phyloP scores from a whole-genome alignment of 441 rosid species.

The Populus hybrid region DNA sequence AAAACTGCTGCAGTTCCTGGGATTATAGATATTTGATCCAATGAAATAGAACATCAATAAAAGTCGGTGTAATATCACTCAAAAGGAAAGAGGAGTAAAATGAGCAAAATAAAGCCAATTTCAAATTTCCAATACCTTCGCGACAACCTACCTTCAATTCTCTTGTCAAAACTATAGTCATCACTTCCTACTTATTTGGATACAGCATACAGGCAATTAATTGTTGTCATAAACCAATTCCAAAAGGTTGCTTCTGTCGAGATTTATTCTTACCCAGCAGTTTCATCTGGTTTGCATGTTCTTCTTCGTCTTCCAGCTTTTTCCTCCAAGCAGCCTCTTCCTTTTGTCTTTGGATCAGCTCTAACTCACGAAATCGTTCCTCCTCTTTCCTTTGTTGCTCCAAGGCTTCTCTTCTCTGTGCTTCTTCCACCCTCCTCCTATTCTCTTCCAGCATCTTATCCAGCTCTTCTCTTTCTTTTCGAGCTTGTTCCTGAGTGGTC shows the following conservation, averaged over 20 bases:
- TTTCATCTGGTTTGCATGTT: constrained; percentile 38
- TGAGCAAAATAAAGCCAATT: neutral
- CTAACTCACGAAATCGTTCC: constrained; percentile 58
- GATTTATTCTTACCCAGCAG: constrained; percentile 41
- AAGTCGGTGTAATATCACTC: neutral
- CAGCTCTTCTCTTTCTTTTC: constrained; percentile 60
- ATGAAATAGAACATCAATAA: neutral
- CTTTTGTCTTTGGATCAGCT: constrained; percentile 61
- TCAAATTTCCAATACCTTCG: neutral
- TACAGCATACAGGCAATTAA: neutral
- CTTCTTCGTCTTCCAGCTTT: constrained; percentile 57
- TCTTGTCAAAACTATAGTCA: neutral
- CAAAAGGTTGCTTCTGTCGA: constrained; percentile 43
- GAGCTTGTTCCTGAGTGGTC: constrained; percentile 54
- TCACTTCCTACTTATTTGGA: neutral
- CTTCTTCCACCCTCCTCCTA: constrained; percentile 56
- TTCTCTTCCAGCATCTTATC: constrained; percentile 72
- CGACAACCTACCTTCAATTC: neutral
- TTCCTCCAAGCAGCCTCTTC: constrained; percentile 59
- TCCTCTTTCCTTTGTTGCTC: constrained; percentile 68
- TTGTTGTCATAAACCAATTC: constrained; percentile 18
- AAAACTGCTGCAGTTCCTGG: neutral
- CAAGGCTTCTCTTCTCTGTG: constrained; percentile 63
- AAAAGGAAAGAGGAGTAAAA: neutral
- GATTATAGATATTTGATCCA: neutral